Evolutionary conservation across 495 filamentous ascomycete species (phyloP).

Genomic region (Annulohypoxylon stygium): DNA sequence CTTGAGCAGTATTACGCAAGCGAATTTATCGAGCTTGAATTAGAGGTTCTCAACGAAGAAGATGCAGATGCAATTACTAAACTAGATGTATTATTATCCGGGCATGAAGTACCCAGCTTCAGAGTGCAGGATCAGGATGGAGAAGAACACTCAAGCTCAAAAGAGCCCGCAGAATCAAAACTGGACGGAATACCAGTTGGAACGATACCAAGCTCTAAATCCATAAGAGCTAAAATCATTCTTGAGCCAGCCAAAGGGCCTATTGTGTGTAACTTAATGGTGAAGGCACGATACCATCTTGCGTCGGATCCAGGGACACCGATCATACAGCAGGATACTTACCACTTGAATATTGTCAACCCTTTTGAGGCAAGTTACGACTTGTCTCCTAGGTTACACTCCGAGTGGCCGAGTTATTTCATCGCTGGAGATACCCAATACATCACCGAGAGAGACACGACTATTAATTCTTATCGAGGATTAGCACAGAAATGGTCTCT

Average conservation of each 20-base stretch:
- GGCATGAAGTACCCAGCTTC: conserved; percentile 66
- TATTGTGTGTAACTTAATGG: conserved; percentile 74
- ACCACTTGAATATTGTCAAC: conserved; percentile 76
- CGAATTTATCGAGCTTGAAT: conserved; percentile 74
- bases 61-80: conserved; percentile 79
- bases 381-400: conserved; percentile 80
- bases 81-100: conserved; percentile 75
- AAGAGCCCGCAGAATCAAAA: conserved; percentile 52
- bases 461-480: conserved; percentile 60
- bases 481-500: conserved; percentile 84
- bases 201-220: conserved; percentile 64
- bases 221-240: conserved; percentile 55
- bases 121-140: conserved; percentile 58
- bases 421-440: conserved; percentile 59
- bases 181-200: conserved; percentile 54
- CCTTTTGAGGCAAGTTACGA: conserved; percentile 93
- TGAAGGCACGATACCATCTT: conserved; percentile 81
- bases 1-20: conserved; percentile 83
- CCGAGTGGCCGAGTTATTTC: conserved; percentile 90
- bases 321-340: conserved; percentile 76
- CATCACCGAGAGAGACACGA: conserved; percentile 35
- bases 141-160: conserved; percentile 45
- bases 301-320: conserved; percentile 85
- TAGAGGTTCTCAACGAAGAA: conserved; percentile 85
- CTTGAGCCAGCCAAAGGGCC: conserved; percentile 66